phyloP scores from a whole-genome alignment of 371 early-diverging fungal species.

The Rhizopus stolonifer region DNA sequence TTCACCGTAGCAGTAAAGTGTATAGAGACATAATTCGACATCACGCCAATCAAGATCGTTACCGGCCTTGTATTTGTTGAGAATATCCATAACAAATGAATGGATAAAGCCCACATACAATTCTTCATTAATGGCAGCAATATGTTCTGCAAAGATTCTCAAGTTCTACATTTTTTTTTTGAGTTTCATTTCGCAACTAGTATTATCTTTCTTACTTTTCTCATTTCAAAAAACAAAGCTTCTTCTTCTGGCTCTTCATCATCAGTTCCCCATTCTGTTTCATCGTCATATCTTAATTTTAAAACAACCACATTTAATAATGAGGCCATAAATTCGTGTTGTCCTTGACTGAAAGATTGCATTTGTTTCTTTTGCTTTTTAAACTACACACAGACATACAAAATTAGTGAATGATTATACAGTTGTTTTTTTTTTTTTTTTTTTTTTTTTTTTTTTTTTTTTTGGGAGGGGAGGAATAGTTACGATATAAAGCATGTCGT shows the following conservation, averaged over 20 bases:
- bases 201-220: slow-evolving; percentile 56
- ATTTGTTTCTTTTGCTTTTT: slow-evolving; percentile 71
- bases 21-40: slow-evolving; percentile 78
- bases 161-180: slow-evolving; percentile 53
- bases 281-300: slow-evolving; percentile 91
- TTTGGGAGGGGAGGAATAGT: too few relatives aligned
- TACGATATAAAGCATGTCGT: slow-evolving; percentile 66
- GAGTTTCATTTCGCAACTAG: too few relatives aligned
- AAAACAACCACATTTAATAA: slow-evolving; percentile 74
- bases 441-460: too few relatives aligned
- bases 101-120: slow-evolving; percentile 60
- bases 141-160: slow-evolving; percentile 71
- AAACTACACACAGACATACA: too few relatives aligned
- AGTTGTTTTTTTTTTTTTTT: too few relatives aligned
- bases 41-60: slow-evolving; percentile 71
- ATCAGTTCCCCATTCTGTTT: slow-evolving; percentile 72
- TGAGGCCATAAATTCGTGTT: slow-evolving; percentile 67
- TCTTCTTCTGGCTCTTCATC: slow-evolving; percentile 81
- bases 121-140: slow-evolving; percentile 65
- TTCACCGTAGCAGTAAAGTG: slow-evolving; percentile 78
- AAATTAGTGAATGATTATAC: too few relatives aligned
- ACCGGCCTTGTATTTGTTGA: slow-evolving; percentile 53
- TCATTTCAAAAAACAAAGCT: slow-evolving; percentile 67
- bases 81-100: slow-evolving; percentile 58
- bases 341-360: slow-evolving; percentile 58